Evolutionary conservation across 129 eudicot genomes (phyloP).

Genomic region (Centrapalus pauciflorus): DNA sequence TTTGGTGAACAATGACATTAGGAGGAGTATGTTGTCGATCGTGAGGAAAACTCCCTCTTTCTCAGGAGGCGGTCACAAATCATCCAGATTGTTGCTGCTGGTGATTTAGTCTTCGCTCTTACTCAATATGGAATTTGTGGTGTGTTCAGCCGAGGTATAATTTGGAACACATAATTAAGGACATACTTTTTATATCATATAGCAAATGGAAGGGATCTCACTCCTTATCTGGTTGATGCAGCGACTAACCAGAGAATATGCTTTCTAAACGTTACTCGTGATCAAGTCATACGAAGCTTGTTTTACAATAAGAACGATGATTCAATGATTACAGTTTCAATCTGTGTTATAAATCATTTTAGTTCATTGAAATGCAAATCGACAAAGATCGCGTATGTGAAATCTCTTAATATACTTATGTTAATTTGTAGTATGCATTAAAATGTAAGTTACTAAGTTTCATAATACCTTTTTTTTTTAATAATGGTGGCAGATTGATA

Average conservation of each 20-base stretch:
- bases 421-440: not conserved
- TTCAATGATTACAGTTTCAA: constrained; percentile 95
- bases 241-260: constrained; percentile 84
- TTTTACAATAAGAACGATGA: constrained; percentile 89
- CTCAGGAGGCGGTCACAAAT: constrained; percentile 73
- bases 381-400: constrained; percentile 75
- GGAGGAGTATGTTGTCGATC: constrained; percentile 92
- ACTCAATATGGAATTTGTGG: constrained; percentile 96
- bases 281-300: constrained; percentile 91
- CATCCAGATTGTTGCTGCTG: constrained; percentile 90
- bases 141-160: constrained; percentile 84
- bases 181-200: not conserved
- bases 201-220: constrained; percentile 1
- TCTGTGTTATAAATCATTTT: constrained; percentile 76
- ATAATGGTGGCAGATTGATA: constrained; percentile 50
- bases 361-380: constrained; percentile 95
- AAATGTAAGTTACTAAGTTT: not conserved
- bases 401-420: not conserved
- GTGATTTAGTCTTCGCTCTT: constrained; percentile 88
- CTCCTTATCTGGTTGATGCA: constrained; percentile 37
- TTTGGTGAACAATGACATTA: constrained; percentile 19
- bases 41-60: constrained; percentile 78
- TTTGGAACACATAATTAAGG: not conserved
- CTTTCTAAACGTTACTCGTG: constrained; percentile 79
- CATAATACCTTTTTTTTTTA: not conserved